A percentile compares a stretch with the other conserved stretches of the same genome.
Evolutionary conservation across 108 stramenopile genomes (phyloP).

Genomic region (Parmales sp.): DNA sequence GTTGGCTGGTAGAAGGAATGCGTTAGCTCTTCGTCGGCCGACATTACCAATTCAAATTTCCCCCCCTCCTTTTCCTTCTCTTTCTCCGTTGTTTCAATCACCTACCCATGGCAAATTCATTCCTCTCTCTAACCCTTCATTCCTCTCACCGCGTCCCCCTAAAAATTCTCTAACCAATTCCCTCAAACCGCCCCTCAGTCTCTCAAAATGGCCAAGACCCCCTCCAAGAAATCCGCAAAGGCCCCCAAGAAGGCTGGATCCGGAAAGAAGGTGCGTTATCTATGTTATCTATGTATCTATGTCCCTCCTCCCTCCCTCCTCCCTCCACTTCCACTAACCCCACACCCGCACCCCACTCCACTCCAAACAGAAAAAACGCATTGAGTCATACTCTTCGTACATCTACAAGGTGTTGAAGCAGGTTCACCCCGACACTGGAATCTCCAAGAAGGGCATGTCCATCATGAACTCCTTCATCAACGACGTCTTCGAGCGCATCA

Average conservation of each 20-base stretch:
- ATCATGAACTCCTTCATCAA: conserved; percentile 87
- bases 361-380: conserved; percentile 71
- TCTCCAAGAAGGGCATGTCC: conserved; percentile 84
- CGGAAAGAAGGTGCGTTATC: no score
- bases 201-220: conserved; percentile 11
- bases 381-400: conserved; percentile 75
- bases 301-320: no score
- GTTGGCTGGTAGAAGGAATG: no score
- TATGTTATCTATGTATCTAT: no score
- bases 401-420: conserved; percentile 89
- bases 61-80: no score
- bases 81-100: background rate
- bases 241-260: conserved; percentile 14
- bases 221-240: conserved; percentile 12
- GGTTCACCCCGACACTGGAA: conserved; percentile 49
- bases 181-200: background rate
- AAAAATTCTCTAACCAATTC: no score
- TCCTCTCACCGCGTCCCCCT: background rate
- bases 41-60: no score
- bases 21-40: no score
- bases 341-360: no score
- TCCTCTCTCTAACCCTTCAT: background rate
- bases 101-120: background rate
- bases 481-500: conserved; percentile 84
- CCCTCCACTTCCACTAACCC: no score